Evolutionary conservation across 495 filamentous ascomycete species (phyloP).

Genomic region (Thozetella sp.): DNA sequence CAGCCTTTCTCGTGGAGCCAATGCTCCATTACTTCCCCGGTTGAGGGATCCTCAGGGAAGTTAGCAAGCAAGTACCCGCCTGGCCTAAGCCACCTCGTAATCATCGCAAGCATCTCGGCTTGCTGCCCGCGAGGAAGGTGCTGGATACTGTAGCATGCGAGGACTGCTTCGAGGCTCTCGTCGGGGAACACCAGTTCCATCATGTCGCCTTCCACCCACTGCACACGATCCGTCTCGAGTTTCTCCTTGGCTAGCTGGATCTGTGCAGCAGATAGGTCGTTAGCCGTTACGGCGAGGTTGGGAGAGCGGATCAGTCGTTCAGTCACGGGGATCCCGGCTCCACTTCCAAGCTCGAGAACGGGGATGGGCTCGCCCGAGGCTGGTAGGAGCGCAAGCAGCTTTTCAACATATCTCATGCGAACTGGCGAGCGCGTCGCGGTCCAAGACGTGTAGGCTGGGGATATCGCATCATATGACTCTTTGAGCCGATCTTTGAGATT

Average conservation of each 20-base stretch:
- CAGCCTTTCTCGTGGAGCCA: conserved; percentile 33
- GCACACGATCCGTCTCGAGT: conserved; percentile 13
- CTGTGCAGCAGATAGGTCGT: conserved; percentile 34
- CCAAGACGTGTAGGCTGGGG: conserved; percentile 28
- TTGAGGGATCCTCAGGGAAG: conserved; percentile 19
- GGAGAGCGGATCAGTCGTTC: conserved; percentile 17
- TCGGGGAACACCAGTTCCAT: conserved; percentile 19
- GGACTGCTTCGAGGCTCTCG: conserved; percentile 20
- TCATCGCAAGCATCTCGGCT: conserved; percentile 23
- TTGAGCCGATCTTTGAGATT: conserved; percentile 30
- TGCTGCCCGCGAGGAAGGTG: conserved; percentile 39
- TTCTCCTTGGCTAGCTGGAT: conserved; percentile 17
- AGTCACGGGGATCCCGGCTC: conserved; percentile 28
- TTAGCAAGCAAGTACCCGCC: conserved; percentile 33
- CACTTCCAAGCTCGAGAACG: conserved; percentile 38
- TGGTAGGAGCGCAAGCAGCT: conserved; percentile 19
- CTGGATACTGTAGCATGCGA: conserved; percentile 31
- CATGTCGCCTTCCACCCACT: conserved; percentile 31
- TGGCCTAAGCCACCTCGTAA: conserved; percentile 26
- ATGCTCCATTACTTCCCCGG: conserved; percentile 15
- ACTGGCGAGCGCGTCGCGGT: conserved; percentile 13
- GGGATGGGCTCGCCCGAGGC: not conserved
- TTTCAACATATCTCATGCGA: conserved; percentile 20
- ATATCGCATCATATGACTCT: conserved; percentile 33
- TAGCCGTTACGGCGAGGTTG: conserved; percentile 19